These are phyloP conservation scores for Arachis stenosperma DNA, from an alignment of 306 rosid species.

Conservation along the genomic window DNA sequence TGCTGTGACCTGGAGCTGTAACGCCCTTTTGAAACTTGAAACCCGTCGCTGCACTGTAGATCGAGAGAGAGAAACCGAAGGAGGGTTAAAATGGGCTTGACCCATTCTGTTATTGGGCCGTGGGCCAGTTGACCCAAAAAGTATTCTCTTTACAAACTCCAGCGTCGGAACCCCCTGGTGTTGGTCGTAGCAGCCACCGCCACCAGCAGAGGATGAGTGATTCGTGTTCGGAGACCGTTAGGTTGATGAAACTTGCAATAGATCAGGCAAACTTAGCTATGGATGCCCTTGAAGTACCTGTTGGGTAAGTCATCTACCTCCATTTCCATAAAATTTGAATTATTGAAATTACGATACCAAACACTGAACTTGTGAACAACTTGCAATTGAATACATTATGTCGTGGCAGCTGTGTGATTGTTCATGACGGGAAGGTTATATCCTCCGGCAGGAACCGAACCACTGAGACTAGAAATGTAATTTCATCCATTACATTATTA, in stretches of 20 bases:
- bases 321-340: constrained; percentile 7
- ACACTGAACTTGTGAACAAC: neutral
- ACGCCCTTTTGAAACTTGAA: too few relatives aligned
- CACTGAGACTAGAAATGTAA: constrained; percentile 83
- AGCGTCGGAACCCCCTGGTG: too few relatives aligned
- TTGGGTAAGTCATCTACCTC: constrained; percentile 63
- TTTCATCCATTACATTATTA: constrained; percentile 17
- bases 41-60: too few relatives aligned
- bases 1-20: too few relatives aligned
- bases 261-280: constrained; percentile 78
- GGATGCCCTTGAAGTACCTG: constrained; percentile 85
- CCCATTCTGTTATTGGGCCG: too few relatives aligned
- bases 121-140: too few relatives aligned
- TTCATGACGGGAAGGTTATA: constrained; percentile 72
- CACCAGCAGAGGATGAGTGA: too few relatives aligned
- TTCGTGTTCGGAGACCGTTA: constrained; percentile 38
- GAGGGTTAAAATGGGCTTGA: too few relatives aligned
- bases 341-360: neutral
- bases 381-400: neutral
- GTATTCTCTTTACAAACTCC: too few relatives aligned
- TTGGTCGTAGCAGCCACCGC: too few relatives aligned
- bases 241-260: constrained; percentile 80
- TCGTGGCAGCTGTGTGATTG: constrained; percentile 75
- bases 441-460: constrained; percentile 89
- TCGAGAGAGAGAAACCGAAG: too few relatives aligned